Percentiles rank a stretch among this genome's conserved stretches.
Evolutionary conservation across 768 basidiomycete species (phyloP).

Genomic region (Leccinum incarnatum): DNA sequence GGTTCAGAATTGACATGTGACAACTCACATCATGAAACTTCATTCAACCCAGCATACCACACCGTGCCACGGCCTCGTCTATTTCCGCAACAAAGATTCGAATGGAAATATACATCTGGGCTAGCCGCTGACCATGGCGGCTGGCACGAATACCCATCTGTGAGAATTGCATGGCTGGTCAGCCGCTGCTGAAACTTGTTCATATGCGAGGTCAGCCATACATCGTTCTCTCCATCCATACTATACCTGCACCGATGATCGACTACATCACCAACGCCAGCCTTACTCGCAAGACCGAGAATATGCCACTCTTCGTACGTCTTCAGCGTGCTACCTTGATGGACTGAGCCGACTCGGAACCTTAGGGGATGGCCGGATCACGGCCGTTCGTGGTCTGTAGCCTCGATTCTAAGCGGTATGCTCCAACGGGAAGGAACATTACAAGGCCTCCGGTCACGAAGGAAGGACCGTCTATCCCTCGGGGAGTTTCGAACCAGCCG

Average conservation of each 20-base stretch:
- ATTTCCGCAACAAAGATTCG: not conserved
- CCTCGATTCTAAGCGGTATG: not conserved
- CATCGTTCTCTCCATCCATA: not conserved
- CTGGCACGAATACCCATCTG: not conserved
- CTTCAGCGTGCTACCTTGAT: not conserved
- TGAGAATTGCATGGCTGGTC: not conserved
- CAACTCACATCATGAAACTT: no score
- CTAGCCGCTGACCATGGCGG: not conserved
- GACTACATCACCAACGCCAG: not conserved
- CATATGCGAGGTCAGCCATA: not conserved
- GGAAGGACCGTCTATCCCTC: not conserved
- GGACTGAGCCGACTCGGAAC: not conserved
- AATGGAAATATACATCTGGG: not conserved
- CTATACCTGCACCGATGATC: not conserved
- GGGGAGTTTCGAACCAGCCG: no score
- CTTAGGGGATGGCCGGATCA: not conserved
- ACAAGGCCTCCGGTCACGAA: no score
- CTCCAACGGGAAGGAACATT: not conserved
- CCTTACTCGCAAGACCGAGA: not conserved
- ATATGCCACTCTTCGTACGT: not conserved
- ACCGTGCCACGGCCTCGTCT: not conserved
- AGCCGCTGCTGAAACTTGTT: not conserved
- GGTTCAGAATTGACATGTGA: no score
- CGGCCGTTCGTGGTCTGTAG: conserved; percentile 11
- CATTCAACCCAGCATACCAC: no score